Evolutionary conservation across 1,139 yeast genomes (phyloP), one percentile per base, ranked within the genome.

Genomic region (Sugiyamaella novakii): DNA sequence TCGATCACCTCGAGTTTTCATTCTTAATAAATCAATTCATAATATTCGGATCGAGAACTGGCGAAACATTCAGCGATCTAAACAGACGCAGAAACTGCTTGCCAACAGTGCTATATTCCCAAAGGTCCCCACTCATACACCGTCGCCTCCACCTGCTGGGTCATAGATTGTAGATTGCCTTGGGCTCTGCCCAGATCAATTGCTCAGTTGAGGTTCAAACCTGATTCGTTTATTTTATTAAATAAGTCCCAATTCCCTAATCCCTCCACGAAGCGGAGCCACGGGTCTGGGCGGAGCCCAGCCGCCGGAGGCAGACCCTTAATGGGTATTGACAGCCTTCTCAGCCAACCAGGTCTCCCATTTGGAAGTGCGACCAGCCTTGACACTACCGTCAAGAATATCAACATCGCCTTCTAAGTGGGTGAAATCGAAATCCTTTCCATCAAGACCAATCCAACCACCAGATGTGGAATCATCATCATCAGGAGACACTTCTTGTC

Each of bases 331-430:
- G 28, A 51, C 36, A 11, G 81, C 84, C 55, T 78, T 75, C 63
- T 83, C 92, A 57, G 83, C 86, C 40, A 88, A 71, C 96, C 96
- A 89, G 57, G 81, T 75, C 56, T 79, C 80, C 89, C 95, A 85
- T 22, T 70, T 67, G 14, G 73, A 78, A 29, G 77, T 71, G 42
- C 82, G 77, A 17, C 71, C 71, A 59, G 77, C 78, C 60, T 74
- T 69, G 1, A 85, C 86, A 56, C 89, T 83, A 1, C 96, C 96
- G 17, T 79, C 79, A 4, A 79, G 59, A 43, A 87, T 81, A 51
- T 80, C 87, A 61, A 87, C 77, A 59, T 81, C 81, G 1, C 91
- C 89, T 59, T 87, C 95, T 49, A 88, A 69, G 53, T 77, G 75
- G 43, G 78, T 83, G 62, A 87, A 86, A 36, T 70, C 66, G 66